Evolutionary conservation across 805 yeast genomes (phyloP), one percentile per base, ranked within the genome.

Genomic region (Candida ulmi): DNA sequence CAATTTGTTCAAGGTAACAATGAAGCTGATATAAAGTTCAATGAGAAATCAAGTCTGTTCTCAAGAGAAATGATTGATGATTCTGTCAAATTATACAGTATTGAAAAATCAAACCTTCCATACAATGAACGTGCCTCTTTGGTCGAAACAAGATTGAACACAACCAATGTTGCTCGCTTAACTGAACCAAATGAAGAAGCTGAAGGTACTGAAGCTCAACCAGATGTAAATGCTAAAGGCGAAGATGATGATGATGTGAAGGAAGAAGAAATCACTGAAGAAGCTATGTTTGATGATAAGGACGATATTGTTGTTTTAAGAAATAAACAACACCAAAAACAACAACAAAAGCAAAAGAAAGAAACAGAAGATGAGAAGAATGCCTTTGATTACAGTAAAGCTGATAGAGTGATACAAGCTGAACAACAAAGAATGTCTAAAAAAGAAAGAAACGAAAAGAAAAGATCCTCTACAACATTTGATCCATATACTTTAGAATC

Each of bases 401-500:
- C 71, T 13, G 66, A 68, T 24, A 72, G 66, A 40, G 60, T 75
- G 12, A 54, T 76, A 42, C 54, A 54, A 11, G 53, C 53, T 19
- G 43, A 43, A 21, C 34, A 26, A 26, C 46, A 33, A 33, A 47
- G 16, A 30, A 35, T 28, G 36, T 32, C 19, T 27, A 48, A 30
- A 23, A 47, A 46, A 36, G 57, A 45, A 31, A 44, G 48, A 15
- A 52, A 48, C 5, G 60, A 58, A 35, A 71, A 70, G 54, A 69
- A 71, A 49, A 60, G n/a, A 26, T 11, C 43, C 5, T 37, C 51
- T 5, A 43, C 37, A 11, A 44, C 71, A 8, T 82, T 76, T 46
- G 82, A 82, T 59, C 88, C 88, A 4, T 82, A 78, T 46, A 57
- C 69, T 16, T 66, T 64, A 33, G 64, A 61, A 6, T 60, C 67